These are phyloP conservation scores for Aureobasidium subglaciale DNA, from an alignment of 2,329 filamentous ascomycete genomes.

Conservation along the genomic window DNA sequence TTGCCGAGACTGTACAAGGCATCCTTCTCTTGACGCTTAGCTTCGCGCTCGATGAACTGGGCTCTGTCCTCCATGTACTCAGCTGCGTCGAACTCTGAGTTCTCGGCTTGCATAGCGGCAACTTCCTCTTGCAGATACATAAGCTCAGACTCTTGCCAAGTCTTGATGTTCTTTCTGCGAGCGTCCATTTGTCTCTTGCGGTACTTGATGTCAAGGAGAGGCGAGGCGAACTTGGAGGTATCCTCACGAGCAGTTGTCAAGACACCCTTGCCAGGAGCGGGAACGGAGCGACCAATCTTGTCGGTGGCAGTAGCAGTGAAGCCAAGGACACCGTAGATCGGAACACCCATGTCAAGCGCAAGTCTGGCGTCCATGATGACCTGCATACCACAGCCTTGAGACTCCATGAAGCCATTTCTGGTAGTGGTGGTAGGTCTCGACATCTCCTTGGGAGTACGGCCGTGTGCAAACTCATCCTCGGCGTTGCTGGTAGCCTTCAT, in stretches of 20 bases:
- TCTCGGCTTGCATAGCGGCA: slow-evolving; percentile 78
- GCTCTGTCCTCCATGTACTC: slow-evolving; percentile 83
- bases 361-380: slow-evolving; percentile 97
- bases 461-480: slow-evolving; percentile 90
- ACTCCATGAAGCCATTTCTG: slow-evolving; percentile 98
- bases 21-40: slow-evolving; percentile 84
- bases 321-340: slow-evolving; percentile 90
- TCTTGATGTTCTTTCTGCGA: slow-evolving; percentile 87
- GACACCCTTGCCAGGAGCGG: slow-evolving; percentile 92
- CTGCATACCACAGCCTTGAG: slow-evolving; percentile 96
- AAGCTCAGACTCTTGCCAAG: slow-evolving; percentile 92
- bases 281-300: slow-evolving; percentile 97
- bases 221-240: slow-evolving; percentile 85
- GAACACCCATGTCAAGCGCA: slow-evolving; percentile 95
- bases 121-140: slow-evolving; percentile 90
- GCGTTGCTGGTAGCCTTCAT: slow-evolving; percentile 99
- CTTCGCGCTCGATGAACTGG: slow-evolving; percentile 79
- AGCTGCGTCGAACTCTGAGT: slow-evolving; percentile 65
- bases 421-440: slow-evolving; percentile 95
- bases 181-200: slow-evolving; percentile 89
- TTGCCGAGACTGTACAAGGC: slow-evolving; percentile 89
- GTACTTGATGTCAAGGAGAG: slow-evolving; percentile 95
- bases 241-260: slow-evolving; percentile 91
- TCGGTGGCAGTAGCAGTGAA: slow-evolving; percentile 94
- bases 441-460: slow-evolving; percentile 94